Percentiles rank a stretch among this genome's conserved stretches.
Conservation (phyloP, 2,329 filamentous ascomycete genomes). For the Talaromyces sp. region DNA sequence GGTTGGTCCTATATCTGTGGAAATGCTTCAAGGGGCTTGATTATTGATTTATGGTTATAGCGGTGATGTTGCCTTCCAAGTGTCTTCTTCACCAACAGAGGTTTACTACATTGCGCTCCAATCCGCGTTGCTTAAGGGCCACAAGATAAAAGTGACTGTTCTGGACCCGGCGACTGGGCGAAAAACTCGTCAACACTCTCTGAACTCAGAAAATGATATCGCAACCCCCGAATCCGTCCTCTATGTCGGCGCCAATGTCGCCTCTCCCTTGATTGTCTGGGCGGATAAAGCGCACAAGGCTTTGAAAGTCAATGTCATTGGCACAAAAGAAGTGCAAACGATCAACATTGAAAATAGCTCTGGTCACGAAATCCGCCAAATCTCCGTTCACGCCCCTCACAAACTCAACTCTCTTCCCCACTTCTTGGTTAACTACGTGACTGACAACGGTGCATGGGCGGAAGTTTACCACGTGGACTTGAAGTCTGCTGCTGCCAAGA, state of each 20-base stretch:
- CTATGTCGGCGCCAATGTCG: slow-evolving; percentile 44
- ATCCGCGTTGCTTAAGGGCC: slow-evolving; percentile 64
- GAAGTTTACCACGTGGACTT: slow-evolving; percentile 84
- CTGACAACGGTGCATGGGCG: slow-evolving; percentile 71
- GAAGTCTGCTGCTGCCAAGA: slow-evolving; percentile 68
- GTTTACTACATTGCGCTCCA: slow-evolving; percentile 79
- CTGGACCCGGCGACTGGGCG: slow-evolving; percentile 74
- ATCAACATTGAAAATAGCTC: slow-evolving; percentile 45
- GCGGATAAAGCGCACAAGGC: slow-evolving; percentile 47
- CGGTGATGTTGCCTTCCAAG: slow-evolving; percentile 74
- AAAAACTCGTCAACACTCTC: slow-evolving; percentile 69
- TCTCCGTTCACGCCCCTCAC: slow-evolving; percentile 73
- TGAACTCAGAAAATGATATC: slow-evolving; percentile 76
- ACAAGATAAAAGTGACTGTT: slow-evolving; percentile 74
- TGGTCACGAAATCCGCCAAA: slow-evolving; percentile 54
- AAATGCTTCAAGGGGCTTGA: slow-evolving; percentile 6
- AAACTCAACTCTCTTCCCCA: slow-evolving; percentile 72
- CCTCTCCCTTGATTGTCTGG: slow-evolving; percentile 48
- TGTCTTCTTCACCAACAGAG: slow-evolving; percentile 67
- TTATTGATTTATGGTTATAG: slow-evolving; percentile 40
- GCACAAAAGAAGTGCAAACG: slow-evolving; percentile 43
- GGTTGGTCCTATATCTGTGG: slow-evolving; percentile 37
- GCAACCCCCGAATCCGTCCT: slow-evolving; percentile 42
- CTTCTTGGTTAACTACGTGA: slow-evolving; percentile 82
- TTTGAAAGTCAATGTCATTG: slow-evolving; percentile 50